Evolutionary conservation across 179 eudicot genomes (phyloP).

Genomic region (Silene coronaria): DNA sequence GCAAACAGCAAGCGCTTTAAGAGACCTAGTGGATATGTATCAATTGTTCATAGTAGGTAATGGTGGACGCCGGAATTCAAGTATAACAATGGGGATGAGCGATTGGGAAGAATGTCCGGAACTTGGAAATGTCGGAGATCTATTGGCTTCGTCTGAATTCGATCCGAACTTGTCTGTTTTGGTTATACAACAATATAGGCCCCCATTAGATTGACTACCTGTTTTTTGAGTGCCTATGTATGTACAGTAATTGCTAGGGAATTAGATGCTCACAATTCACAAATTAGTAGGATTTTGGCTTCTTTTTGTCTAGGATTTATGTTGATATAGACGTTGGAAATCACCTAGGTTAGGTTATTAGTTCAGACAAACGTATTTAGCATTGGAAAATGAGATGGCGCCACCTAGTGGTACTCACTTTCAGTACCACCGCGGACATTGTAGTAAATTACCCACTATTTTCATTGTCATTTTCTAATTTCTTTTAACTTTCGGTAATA

Average conservation of each 20-base stretch:
- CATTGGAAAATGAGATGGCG: too few relatives aligned
- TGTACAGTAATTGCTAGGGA: too few relatives aligned
- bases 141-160: slow-evolving; percentile 85
- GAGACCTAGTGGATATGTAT: slow-evolving; percentile 75
- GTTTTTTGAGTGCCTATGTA: too few relatives aligned
- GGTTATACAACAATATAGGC: slow-evolving; percentile 66
- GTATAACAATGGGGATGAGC: slow-evolving; percentile 68
- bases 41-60: slow-evolving; percentile 80
- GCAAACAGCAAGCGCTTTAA: slow-evolving; percentile 60
- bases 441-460: too few relatives aligned
- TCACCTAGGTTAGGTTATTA: background rate
- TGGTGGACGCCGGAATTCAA: slow-evolving; percentile 56
- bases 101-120: slow-evolving; percentile 99
- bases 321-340: background rate
- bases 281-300: background rate
- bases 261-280: too few relatives aligned
- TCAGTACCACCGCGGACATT: too few relatives aligned
- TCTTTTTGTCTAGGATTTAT: background rate
- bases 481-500: too few relatives aligned
- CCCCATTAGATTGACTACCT: slow-evolving; percentile 26
- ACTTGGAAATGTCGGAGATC: slow-evolving; percentile 85
- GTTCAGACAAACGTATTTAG: background rate
- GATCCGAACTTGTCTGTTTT: slow-evolving; percentile 70
- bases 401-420: too few relatives aligned
- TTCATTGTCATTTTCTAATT: too few relatives aligned